Conservation (phyloP, 1,139 yeast genomes). For the Pichia sp. region DNA sequence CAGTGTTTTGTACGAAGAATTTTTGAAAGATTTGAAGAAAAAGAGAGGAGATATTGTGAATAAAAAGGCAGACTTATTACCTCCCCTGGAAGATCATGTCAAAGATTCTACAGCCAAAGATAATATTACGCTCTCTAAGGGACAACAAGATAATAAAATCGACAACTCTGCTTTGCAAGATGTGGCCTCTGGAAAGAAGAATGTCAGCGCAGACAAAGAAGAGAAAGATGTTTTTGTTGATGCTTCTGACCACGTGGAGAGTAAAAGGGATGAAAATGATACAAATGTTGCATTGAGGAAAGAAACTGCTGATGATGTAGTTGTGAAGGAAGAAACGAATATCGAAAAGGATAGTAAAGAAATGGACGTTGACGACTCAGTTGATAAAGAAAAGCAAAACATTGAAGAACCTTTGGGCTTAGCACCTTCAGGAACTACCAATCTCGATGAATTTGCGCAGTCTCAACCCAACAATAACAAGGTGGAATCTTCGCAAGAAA, state of each 20-base stretch:
- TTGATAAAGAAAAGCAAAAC: no score
- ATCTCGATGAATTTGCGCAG: no score
- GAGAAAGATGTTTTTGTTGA: constrained; percentile 6
- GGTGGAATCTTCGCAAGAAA: not conserved
- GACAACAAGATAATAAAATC: not conserved
- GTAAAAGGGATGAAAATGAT: not conserved
- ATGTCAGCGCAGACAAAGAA: not conserved
- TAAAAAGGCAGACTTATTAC: not conserved
- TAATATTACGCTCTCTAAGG: not conserved
- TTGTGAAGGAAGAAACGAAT: not conserved
- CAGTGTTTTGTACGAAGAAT: constrained; percentile 21
- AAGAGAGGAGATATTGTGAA: constrained; percentile 4
- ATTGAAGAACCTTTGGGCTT: no score
- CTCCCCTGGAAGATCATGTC: not conserved
- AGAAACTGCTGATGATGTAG: not conserved
- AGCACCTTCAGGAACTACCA: no score
- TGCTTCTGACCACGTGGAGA: constrained; percentile 1
- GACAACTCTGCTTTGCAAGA: not conserved
- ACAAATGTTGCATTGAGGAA: not conserved
- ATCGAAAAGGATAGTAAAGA: no score
- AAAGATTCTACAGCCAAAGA: not conserved
- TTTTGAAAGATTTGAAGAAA: constrained; percentile 11
- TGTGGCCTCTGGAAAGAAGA: not conserved
- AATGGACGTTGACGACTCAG: no score
- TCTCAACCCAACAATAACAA: no score